Evolutionary conservation across 805 yeast species (phyloP).

Genomic region (Zygosaccharomyces kombuchaensis): DNA sequence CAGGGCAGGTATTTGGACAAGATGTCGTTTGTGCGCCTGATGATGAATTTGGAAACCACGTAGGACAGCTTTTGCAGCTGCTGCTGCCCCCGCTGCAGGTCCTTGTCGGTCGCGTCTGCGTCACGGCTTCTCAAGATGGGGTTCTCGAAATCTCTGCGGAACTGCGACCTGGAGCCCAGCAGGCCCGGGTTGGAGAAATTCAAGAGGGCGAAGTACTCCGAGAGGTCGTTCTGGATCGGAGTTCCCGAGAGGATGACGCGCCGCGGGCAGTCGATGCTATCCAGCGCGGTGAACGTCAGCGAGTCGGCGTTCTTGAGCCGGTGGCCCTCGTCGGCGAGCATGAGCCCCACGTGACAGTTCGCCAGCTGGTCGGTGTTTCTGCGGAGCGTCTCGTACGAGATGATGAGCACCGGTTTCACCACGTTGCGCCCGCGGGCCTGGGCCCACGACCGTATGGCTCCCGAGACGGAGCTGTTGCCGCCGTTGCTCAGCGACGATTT

Average conservation of each 20-base stretch:
- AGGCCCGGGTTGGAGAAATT: constrained; percentile 94
- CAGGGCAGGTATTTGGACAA: constrained; percentile 91
- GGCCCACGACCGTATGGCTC: constrained; percentile 77
- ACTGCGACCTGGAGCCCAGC: constrained; percentile 77
- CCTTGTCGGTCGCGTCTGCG: constrained; percentile 80
- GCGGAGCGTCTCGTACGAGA: constrained; percentile 89
- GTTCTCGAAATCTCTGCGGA: constrained; percentile 77
- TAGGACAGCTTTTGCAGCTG: constrained; percentile 67
- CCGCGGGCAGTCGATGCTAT: constrained; percentile 77
- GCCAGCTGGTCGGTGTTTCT: constrained; percentile 73
- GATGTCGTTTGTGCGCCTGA: constrained; percentile 92
- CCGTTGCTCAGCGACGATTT: constrained; percentile 52
- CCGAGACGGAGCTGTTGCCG: constrained; percentile 51
- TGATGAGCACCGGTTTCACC: constrained; percentile 88
- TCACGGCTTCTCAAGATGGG: constrained; percentile 84
- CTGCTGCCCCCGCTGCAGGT: constrained; percentile 60
- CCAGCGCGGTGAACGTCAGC: constrained; percentile 79
- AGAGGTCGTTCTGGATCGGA: constrained; percentile 91
- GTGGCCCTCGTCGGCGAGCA: constrained; percentile 86
- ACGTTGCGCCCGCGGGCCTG: constrained; percentile 80
- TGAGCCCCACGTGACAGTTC: constrained; percentile 75
- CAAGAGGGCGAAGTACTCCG: constrained; percentile 86
- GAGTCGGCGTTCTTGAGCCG: constrained; percentile 86
- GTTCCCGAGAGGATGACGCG: constrained; percentile 94
- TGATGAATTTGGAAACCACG: constrained; percentile 83